Base-by-base conservation (phyloP, 1,139 yeast species). In the Eremothecium sinecaudum region DNA sequence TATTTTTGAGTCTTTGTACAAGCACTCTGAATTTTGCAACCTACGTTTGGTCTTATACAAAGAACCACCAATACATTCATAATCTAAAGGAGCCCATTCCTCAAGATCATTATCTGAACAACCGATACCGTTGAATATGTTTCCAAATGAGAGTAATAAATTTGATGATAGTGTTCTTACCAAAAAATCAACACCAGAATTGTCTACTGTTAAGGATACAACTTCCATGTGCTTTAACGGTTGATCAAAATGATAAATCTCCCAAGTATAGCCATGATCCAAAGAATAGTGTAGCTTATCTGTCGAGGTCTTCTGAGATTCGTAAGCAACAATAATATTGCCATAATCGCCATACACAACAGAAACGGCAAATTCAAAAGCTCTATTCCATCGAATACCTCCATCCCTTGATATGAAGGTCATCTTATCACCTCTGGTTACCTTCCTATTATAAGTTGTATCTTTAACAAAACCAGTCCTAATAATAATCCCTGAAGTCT, bases 281-380 rank as follows among this genome's bases (percentile, higher is more conserved):
- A 79, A 55, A 0, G 94, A 81, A 48, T 66, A 84, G 40, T 63
- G 64, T 27, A 73, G 53, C n/a, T 52, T 59, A 4, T 60, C 44
- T 10, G 51, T 46, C 4, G 51, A 43, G 28, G 56, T 47, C 8
- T 37, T 40, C 33, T 50, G 56, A 7, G 57, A 41, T 6, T 59
- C 48, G 18, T 57, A 62, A 2, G 86, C 83, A 2, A 81, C 61
- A 28, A 83, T 69, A 4, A 83, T 56, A 52, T 83, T 83, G 32
- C 94, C 96, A 39, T 73, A 72, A 56, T 84, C 94, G 36, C 92
- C 94, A 59, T 76, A 79, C 0, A 79, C 66, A 44, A 71, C 76
- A 4, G 66, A 50, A 29, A 74, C 64, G 2, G 86, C 75, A 25
- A 64, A 69, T 25, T 73, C 72, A 17, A 75, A 49, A 0, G 75